Percentiles rank a stretch among this genome's conserved stretches.
Conservation (phyloP, 2,329 filamentous ascomycete species). For the Neocatenulostroma microsporum region DNA sequence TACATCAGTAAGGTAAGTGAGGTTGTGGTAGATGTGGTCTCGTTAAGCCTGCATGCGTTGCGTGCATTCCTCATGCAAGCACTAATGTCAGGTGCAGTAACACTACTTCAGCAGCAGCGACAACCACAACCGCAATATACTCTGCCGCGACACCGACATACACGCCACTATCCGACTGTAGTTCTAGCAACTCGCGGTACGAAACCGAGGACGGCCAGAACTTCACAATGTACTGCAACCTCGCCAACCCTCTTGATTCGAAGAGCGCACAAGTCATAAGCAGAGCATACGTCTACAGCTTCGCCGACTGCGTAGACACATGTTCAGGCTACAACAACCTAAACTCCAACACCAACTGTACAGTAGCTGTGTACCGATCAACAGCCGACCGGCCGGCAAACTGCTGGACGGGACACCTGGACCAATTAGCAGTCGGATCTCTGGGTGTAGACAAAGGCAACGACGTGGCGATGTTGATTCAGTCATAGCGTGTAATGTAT, state of each 20-base stretch:
- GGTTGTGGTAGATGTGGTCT: too few species aligned
- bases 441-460: constrained; percentile 15
- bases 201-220: constrained; percentile 14
- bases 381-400: constrained; percentile 22
- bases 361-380: constrained; percentile 25
- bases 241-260: constrained; percentile 21
- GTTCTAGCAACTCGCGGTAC: constrained; percentile 26
- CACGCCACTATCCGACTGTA: constrained; percentile 25
- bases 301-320: constrained; percentile 30
- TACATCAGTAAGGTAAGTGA: too few species aligned
- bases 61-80: constrained; percentile 9
- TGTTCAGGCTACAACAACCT: constrained; percentile 28
- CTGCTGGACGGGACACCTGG: constrained; percentile 25
- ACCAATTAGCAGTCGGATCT: constrained; percentile 5
- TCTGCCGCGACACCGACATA: constrained; percentile 27
- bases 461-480: constrained; percentile 18
- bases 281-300: constrained; percentile 29
- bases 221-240: constrained; percentile 29
- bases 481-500: not conserved
- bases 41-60: too few species aligned
- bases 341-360: constrained; percentile 20
- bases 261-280: constrained; percentile 16
- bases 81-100: constrained; percentile 12
- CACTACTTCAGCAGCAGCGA: constrained; percentile 11
- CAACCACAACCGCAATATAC: constrained; percentile 17